Base-by-base conservation (phyloP, 2,329 filamentous ascomycete genomes). In the Hymenoscyphus fraxineus region DNA sequence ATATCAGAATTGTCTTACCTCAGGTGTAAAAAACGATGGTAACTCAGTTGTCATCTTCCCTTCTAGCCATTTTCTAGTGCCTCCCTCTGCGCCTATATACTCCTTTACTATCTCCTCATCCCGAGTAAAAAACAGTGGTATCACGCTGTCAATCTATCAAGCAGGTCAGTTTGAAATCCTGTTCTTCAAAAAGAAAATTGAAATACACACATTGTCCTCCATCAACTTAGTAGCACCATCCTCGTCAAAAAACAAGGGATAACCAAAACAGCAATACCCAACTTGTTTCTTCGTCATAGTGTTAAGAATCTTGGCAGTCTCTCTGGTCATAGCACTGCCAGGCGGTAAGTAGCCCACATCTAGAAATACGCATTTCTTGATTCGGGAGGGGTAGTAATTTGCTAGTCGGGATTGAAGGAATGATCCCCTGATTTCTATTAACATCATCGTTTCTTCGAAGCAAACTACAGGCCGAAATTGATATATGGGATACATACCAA, bases 241-340 rank as follows among this genome's bases (percentile, higher is more conserved):
- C 40, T 71, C 68, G 12, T 67, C 58, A 31, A 71, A 70, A 47
- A 71, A 70, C 7, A 66, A 55, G 56, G 68, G 68, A 35, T 72
- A 70, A 13, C 69, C 68, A 41, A 70, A 68, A 69, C 62, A 9
- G 63, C 27, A 60, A 60, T 66, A 71, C 0, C 67, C 67, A 31
- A 67, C 41, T 9, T 63, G 39, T 31, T 70, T 31, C 32, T 65
- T 47, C 35, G 65, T 44, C 35, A 62, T 62, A 7, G 16, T 31
- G 51, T 72, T 65, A 22, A 69, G 44, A n/a, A 65, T 62, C 1
- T 65, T 47, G 13, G 70, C 38, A n/a, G 40, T 67, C 31, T 67
- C 6, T 19, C 44, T 19, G 1, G 55, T 68, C 16, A 69, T 58
- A 27, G 58, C 59, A 41, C 58, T 22, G 2, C 60, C 64, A 6